Percentiles rank a stretch among this genome's conserved stretches.
These are phyloP conservation scores for Zygnema circumcarinatum DNA, from an alignment of 139 green algal species.

Conservation along the genomic window DNA sequence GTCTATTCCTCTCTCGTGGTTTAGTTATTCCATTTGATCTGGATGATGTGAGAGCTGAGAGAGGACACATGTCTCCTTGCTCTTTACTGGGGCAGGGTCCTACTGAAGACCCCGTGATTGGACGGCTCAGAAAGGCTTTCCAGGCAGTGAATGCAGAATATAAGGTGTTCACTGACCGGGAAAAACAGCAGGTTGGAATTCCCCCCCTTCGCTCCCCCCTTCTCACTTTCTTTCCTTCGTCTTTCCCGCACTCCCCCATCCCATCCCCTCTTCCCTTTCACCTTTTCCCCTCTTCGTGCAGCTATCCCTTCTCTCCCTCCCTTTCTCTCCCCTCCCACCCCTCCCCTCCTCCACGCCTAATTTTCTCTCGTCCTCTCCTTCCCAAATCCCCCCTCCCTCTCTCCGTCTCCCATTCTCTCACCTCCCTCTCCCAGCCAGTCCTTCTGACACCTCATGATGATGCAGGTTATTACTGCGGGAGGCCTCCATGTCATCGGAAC, in stretches of 20 bases:
- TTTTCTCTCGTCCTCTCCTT: no score
- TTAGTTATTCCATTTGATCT: no score
- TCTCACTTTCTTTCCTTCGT: not conserved
- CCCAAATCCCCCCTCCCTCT: constrained; percentile 17
- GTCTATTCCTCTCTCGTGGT: no score
- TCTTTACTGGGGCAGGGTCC: constrained; percentile 33
- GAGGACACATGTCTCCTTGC: no score
- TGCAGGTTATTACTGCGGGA: constrained; percentile 74
- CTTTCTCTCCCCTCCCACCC: no score
- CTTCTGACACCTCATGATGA: no score
- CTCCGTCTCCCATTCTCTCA: no score
- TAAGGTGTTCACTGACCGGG: constrained; percentile 81
- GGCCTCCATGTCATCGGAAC: constrained; percentile 96
- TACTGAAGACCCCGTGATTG: constrained; percentile 43
- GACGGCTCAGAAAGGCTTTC: constrained; percentile 51
- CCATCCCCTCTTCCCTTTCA: constrained; percentile 2
- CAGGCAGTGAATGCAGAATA: constrained; percentile 83
- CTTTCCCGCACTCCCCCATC: constrained; percentile 22
- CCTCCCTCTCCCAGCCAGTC: no score
- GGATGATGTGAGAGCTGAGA: no score
- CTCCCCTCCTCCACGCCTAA: no score
- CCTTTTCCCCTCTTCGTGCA: constrained; percentile 13
- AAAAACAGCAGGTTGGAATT: constrained; percentile 77
- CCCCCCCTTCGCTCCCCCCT: not conserved
- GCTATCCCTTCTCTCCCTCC: not conserved